Base-by-base conservation (phyloP, 1,284 basidiomycete genomes). In the Fomitopsis betulina region DNA sequence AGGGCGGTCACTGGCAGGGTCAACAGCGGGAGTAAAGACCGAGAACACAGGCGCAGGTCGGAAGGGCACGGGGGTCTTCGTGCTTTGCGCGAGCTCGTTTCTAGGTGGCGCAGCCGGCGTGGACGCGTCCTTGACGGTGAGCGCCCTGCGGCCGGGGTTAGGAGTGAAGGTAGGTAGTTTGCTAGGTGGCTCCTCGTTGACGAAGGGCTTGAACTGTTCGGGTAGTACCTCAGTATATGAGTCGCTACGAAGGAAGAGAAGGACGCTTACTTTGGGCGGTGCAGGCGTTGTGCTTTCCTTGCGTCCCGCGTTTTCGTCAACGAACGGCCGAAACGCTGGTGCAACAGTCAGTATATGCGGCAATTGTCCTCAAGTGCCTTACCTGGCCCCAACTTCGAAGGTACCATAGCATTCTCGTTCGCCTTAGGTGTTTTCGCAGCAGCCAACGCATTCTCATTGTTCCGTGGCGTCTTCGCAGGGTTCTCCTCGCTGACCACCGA, bases 11-110 rank as follows among this genome's bases (percentile, higher is more conserved):
- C 70, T 74, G 37, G 74, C 73, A 8, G 77, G 79, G 25, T 85
- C 74, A 25, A 75, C 73, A 5, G 77, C 80, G 27, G 86, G 85
- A 2, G 82, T 85, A 65, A 86, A 87, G 2, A 85, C 85, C 17
- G 83, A 80, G 68, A 85, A 85, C 27, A 83, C 63, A 2, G 63
- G 58, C 8, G 57, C 53, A 10, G 62, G 63, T 47, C 50, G 60
- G 45, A 66, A 59, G 2, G 58, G 58, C 33, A 54, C 55, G 3
- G 58, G 60, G 45, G 62, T 62, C 58, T 60, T 67, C 32, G 58
- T 37, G 55, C 65, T 69, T 52, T 67, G 56, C 68, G 75, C 47
- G 69, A 77, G 68, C 65, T 69, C 65, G 25, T 67, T 65, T 30
- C 60, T 60, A 2, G 52, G 38, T 5, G 60, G 13, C 6, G 53